These are phyloP conservation scores for Yarrowia deformans DNA, from an alignment of 805 yeast species.

Conservation along the genomic window DNA sequence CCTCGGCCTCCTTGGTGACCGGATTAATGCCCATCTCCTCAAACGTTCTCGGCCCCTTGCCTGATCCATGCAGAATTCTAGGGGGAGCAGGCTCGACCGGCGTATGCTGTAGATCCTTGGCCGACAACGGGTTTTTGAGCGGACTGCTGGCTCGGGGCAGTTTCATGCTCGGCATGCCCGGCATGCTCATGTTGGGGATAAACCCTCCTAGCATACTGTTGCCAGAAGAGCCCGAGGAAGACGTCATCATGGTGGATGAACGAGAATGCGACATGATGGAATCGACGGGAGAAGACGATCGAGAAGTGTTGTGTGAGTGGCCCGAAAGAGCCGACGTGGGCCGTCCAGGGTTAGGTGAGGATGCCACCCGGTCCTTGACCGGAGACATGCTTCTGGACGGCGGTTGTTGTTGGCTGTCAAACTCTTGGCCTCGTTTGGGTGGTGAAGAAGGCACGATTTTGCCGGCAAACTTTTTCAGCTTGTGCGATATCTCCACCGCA, in stretches of 20 bases:
- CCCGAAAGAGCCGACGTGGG: conserved; percentile 6
- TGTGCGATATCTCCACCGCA: conserved; percentile 19
- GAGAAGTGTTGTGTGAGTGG: background rate
- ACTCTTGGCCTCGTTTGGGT: conserved; percentile 3
- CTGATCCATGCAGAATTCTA: conserved; percentile 3
- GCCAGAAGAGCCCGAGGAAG: conserved; percentile 9
- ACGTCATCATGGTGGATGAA: conserved; percentile 29
- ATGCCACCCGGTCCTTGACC: conserved; percentile 9
- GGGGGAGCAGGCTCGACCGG: conserved; percentile 32
- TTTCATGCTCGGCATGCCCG: conserved; percentile 10
- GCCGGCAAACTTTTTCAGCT: conserved; percentile 25
- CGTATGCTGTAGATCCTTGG: conserved; percentile 6
- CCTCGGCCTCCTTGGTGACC: conserved; percentile 35
- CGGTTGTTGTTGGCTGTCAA: background rate
- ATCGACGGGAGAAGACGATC: conserved; percentile 25
- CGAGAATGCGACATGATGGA: conserved; percentile 29
- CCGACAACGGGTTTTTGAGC: conserved; percentile 32
- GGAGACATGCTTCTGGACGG: conserved; percentile 17
- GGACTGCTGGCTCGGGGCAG: conserved; percentile 25
- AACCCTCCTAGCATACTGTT: conserved; percentile 17
- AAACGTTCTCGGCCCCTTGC: conserved; percentile 33
- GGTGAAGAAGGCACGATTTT: conserved; percentile 12
- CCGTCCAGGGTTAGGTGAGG: conserved; percentile 18
- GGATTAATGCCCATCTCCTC: conserved; percentile 38
- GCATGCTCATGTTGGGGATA: conserved; percentile 28